Conservation (phyloP, 169 alveolate genomes). For the Eimeria sp. region DNA sequence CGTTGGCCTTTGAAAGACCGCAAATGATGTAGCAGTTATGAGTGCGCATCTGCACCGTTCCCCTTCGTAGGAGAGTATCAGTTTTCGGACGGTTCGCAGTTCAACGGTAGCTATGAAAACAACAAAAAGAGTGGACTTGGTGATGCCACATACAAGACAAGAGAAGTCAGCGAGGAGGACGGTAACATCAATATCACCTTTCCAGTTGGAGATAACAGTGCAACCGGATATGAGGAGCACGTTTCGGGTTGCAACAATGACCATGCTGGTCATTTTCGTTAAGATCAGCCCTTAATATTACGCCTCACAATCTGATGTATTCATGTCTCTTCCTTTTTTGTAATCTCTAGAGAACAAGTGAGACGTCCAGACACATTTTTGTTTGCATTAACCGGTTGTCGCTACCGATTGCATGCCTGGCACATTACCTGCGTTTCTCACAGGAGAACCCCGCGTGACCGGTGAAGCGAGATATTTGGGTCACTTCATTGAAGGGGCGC, state of each 20-base stretch:
- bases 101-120: slow-evolving; percentile 70
- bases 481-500: slow-evolving; percentile 60
- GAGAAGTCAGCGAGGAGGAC: slow-evolving; percentile 17
- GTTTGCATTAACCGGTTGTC: not conserved
- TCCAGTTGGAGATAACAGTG: not conserved
- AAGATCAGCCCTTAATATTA: not conserved
- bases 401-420: not conserved
- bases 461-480: slow-evolving; percentile 71
- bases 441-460: slow-evolving; percentile 52
- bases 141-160: slow-evolving; percentile 40
- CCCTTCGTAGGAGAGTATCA: slow-evolving; percentile 29
- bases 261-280: not conserved
- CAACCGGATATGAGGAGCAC: not conserved
- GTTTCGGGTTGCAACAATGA: no score
- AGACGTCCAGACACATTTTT: not conserved
- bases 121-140: slow-evolving; percentile 78
- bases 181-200: not conserved
- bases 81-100: slow-evolving; percentile 54
- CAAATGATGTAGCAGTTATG: not conserved
- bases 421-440: not conserved
- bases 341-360: not conserved
- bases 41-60: not conserved
- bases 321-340: not conserved
- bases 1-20: not conserved
- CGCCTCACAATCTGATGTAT: not conserved